phyloP scores from a whole-genome alignment of 352 stramenopile genomes.

The Paralagenidium karlingii region DNA sequence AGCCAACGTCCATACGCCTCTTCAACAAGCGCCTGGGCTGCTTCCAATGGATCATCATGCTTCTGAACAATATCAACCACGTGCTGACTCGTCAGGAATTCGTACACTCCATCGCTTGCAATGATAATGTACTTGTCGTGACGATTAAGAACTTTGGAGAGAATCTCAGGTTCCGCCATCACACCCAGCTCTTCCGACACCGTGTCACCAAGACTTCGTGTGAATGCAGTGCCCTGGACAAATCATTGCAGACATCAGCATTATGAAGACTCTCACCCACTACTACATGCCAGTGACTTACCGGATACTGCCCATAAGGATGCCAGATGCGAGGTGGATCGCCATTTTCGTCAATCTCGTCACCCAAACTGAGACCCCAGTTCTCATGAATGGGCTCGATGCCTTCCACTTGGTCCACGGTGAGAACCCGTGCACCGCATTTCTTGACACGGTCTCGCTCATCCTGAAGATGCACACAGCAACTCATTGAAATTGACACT shows the following conservation, averaged over 20 bases:
- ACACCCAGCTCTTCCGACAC: slow-evolving; percentile 87
- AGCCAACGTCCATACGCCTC: slow-evolving; percentile 91
- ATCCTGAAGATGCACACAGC: slow-evolving; percentile 31
- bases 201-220: slow-evolving; percentile 93
- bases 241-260: not conserved
- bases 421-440: slow-evolving; percentile 89
- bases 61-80: slow-evolving; percentile 86
- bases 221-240: slow-evolving; percentile 92
- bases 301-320: slow-evolving; percentile 74
- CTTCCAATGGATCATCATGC: slow-evolving; percentile 78
- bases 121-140: slow-evolving; percentile 90
- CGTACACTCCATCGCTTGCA: slow-evolving; percentile 90
- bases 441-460: slow-evolving; percentile 90
- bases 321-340: slow-evolving; percentile 89
- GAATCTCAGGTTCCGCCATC: slow-evolving; percentile 85
- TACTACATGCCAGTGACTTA: no score
- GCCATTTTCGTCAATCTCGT: slow-evolving; percentile 86
- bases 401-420: slow-evolving; percentile 93
- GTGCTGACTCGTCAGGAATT: slow-evolving; percentile 91
- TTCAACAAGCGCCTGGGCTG: slow-evolving; percentile 81
- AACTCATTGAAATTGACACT: not conserved
- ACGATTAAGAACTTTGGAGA: slow-evolving; percentile 77
- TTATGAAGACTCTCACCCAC: no score
- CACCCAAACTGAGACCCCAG: slow-evolving; percentile 79
- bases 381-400: slow-evolving; percentile 86